Evolutionary conservation across 768 basidiomycete genomes (phyloP).

Genomic region (Trametes meyenii): DNA sequence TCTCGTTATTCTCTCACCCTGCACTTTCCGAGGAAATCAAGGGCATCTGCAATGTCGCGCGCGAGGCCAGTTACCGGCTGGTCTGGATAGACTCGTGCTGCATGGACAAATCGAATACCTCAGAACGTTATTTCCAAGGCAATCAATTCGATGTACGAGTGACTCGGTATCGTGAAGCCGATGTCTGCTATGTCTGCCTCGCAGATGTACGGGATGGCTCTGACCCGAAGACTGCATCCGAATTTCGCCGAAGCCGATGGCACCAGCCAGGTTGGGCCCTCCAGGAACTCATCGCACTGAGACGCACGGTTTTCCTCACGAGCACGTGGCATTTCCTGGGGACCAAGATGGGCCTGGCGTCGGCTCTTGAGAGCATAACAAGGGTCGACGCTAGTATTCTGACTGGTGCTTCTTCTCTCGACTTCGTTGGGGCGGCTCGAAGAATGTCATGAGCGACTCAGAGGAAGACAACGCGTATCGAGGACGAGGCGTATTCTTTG

Average conservation of each 20-base stretch:
- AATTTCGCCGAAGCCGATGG: background rate
- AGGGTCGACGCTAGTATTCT: background rate
- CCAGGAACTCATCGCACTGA: slow-evolving; percentile 1
- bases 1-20: background rate
- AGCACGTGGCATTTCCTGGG: background rate
- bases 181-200: background rate
- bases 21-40: background rate
- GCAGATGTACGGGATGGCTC: background rate
- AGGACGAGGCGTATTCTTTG: background rate
- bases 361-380: background rate
- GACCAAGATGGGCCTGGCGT: background rate
- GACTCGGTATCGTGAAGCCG: background rate
- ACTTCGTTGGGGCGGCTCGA: background rate
- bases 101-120: slow-evolving; percentile 10
- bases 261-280: background rate
- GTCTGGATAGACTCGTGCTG: slow-evolving; percentile 9
- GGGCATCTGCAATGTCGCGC: background rate
- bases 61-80: background rate
- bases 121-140: slow-evolving; percentile 11
- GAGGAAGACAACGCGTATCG: background rate
- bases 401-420: background rate
- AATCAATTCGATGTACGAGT: background rate
- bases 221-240: background rate
- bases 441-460: background rate
- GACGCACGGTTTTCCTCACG: background rate